Percentiles rank a stretch among this genome's conserved stretches.
Evolutionary conservation across 441 rosid genomes (phyloP).

Genomic region (Melastoma candidum): DNA sequence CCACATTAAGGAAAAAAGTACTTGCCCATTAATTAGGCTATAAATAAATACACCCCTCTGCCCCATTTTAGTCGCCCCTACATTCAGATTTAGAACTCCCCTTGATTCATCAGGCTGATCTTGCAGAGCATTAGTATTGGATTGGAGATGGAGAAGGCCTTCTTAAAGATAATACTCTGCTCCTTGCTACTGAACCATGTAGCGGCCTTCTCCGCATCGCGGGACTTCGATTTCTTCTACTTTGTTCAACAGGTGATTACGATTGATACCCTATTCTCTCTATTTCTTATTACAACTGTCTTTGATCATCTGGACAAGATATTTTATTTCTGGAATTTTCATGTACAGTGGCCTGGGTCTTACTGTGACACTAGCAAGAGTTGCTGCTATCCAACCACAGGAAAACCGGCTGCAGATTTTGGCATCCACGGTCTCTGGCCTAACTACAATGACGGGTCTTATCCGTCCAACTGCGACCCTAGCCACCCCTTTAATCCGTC

Average conservation of each 20-base stretch:
- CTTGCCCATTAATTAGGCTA: too few relatives aligned
- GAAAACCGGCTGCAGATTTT: conserved; percentile 81
- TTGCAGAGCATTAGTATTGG: background rate
- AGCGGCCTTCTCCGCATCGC: conserved; percentile 30
- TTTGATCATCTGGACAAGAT: background rate
- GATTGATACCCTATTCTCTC: background rate
- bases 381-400: conserved; percentile 79
- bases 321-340: background rate
- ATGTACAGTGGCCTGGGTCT: conserved; percentile 81
- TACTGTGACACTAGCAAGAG: conserved; percentile 52
- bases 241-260: conserved; percentile 65
- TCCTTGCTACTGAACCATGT: conserved; percentile 22
- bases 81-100: too few relatives aligned
- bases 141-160: conserved; percentile 15
- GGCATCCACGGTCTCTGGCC: conserved; percentile 99
- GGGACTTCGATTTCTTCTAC: conserved; percentile 84
- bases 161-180: conserved; percentile 16
- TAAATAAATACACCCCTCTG: background rate
- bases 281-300: background rate
- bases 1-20: too few relatives aligned
- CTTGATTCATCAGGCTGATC: background rate
- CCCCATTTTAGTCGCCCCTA: background rate
- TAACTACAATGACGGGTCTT: conserved; percentile 57
- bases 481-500: conserved; percentile 36
- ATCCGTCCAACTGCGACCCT: conserved; percentile 72